A percentile compares a stretch with the other conserved stretches of the same genome.
phyloP scores from a whole-genome alignment of 768 basidiomycete genomes.

The Serendipita sp. region DNA sequence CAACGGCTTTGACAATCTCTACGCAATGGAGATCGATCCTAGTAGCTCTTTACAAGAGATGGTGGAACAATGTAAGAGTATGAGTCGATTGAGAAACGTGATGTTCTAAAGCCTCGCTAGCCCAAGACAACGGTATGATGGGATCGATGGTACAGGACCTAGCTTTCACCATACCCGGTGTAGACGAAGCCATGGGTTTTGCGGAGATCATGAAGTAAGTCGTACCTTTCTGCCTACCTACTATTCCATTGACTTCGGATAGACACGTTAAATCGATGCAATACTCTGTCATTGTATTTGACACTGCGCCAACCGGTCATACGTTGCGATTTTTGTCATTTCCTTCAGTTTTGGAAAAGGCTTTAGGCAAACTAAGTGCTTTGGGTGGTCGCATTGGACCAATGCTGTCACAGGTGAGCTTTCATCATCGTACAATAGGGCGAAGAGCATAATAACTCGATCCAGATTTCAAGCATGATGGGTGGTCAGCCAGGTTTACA shows the following conservation, averaged over 20 bases:
- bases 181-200: slow-evolving; percentile 99
- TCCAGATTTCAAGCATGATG: slow-evolving; percentile 90
- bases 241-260: neutral
- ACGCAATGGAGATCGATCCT: slow-evolving; percentile 99
- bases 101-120: neutral
- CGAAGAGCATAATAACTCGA: too few relatives aligned
- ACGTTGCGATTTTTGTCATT: slow-evolving; percentile 98
- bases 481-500: slow-evolving; percentile 80
- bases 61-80: slow-evolving; percentile 78
- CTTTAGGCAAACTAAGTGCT: slow-evolving; percentile 81
- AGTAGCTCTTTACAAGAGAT: slow-evolving; percentile 97
- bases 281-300: slow-evolving; percentile 99
- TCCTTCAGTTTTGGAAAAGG: slow-evolving; percentile 94
- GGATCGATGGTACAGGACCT: slow-evolving; percentile 99
- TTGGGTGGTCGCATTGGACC: slow-evolving; percentile 93
- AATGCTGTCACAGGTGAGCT: slow-evolving; percentile 68
- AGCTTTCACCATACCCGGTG: slow-evolving; percentile 97
- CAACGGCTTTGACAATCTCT: slow-evolving; percentile 93
- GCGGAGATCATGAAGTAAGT: slow-evolving; percentile 99
- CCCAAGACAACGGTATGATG: slow-evolving; percentile 73
- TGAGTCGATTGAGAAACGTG: neutral
- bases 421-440: neutral
- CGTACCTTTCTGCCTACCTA: neutral
- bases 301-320: slow-evolving; percentile 97
- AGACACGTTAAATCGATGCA: slow-evolving; percentile 99